phyloP scores from a whole-genome alignment of 2,329 filamentous ascomycete species.

The Gaeumannomyces sp. region DNA sequence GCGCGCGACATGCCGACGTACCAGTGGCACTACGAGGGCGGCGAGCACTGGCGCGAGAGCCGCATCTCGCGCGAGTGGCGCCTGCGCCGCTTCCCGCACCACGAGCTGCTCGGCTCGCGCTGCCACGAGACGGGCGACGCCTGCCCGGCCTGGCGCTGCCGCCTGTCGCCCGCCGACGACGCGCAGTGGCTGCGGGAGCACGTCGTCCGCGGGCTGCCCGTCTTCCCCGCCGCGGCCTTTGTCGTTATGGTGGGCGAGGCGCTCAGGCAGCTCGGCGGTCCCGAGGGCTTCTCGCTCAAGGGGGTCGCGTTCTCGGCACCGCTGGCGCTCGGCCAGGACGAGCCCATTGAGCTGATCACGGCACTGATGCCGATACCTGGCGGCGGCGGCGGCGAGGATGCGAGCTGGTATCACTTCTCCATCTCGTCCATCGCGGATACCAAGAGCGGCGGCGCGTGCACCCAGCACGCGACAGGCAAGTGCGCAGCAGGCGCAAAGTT shows the following conservation, averaged over 20 bases:
- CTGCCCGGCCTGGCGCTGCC: conserved; percentile 15
- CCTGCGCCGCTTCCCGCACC: conserved; percentile 17
- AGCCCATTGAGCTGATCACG: conserved; percentile 14
- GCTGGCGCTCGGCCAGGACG: conserved; percentile 14
- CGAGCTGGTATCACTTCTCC: conserved; percentile 11
- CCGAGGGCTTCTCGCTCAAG: conserved; percentile 9
- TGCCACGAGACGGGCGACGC: conserved; percentile 11
- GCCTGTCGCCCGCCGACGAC: conserved; percentile 13
- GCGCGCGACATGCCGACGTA: conserved; percentile 22
- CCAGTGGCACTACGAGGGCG: conserved; percentile 21
- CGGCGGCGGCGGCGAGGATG: not conserved
- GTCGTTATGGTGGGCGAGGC: conserved; percentile 20
- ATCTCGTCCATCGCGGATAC: conserved; percentile 5
- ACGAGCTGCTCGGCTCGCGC: conserved; percentile 18
- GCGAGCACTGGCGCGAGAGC: conserved; percentile 25
- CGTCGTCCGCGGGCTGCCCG: conserved; percentile 34
- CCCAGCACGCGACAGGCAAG: conserved; percentile 1
- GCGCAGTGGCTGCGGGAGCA: conserved; percentile 38
- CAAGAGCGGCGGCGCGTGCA: conserved; percentile 4
- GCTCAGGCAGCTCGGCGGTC: conserved; percentile 7
- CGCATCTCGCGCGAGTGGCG: conserved; percentile 25
- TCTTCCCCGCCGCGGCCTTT: conserved; percentile 34
- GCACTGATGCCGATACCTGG: conserved; percentile 2
- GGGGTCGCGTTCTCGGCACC: conserved; percentile 11
- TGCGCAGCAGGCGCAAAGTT: conserved; percentile 1